Evolutionary conservation across 768 basidiomycete genomes (phyloP), one percentile per base, ranked within the genome.

Genomic region (Phylloporus sp.): DNA sequence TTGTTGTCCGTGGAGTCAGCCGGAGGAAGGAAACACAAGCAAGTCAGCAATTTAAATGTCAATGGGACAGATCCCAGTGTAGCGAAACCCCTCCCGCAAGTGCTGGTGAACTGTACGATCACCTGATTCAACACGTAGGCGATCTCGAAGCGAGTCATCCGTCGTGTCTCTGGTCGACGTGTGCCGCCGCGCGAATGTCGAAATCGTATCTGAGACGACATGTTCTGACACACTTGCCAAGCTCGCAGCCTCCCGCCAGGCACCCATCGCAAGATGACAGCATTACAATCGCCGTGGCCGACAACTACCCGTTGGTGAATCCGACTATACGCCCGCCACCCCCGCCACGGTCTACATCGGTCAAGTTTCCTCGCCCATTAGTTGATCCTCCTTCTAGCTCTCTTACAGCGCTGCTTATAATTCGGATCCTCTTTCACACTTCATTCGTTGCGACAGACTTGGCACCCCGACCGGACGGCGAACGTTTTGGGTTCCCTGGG

Each of bases 401-500:
- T 5, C 77, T 94, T 27, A 86, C 89, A 0, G 85, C 92, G 3
- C 69, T 93, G 14, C 77, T 94, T 20, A 80, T 89, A 50, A 77
- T 94, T 38, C 86, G 93, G 9, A 82, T 91, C 48, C 73, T 95
- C 17, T 93, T 90, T 63, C 77, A 88, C 36, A 78, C 81, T 5
- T 80, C 91, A 2, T 90, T 90, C 57, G 82, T 84, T 17, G 79
- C 84, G 6, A 45, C 49, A 13, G 87, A 88, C 53, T 63, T 71
- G 3, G 77, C 77, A 5, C 86, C 87, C 26, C 76, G 86, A 22
- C 82, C 75, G 3, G 85, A 89, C 59, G 84, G 78, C 18, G 90
- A 94, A 48, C 86, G 89, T 53, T 95, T 93, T 64, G 92, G 92
- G 0, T 90, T 95, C 64, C 93, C 93, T 6, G 90, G 86, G 1